Base-by-base conservation (phyloP, 2,329 filamentous ascomycete species). In the Lasiodiplodia sp. region DNA sequence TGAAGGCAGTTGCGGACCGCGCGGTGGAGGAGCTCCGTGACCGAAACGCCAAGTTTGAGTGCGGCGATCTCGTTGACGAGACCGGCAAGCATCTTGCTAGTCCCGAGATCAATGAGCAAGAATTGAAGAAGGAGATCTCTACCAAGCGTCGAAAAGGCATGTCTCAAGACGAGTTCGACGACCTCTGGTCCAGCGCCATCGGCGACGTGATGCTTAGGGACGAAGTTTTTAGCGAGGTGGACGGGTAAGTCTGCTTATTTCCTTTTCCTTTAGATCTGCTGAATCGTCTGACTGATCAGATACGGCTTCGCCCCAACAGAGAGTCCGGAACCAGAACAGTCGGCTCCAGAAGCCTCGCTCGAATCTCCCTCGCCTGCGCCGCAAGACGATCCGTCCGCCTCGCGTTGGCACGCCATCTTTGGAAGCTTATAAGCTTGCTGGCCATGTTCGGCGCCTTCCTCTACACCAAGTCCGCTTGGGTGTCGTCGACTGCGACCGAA, bases 21-120 rank as follows among this genome's bases (percentile, higher is more conserved):
- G 94, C 92, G 1, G 87, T 98, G 4, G 93, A 97, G 74, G 91
- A 94, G 74, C 86, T 99, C 60, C 88, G 96, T 66, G 89, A 97
- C 72, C 90, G 92, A 51, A 90, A 93, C 69, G 96, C 96, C 67
- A 91, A 94, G 75, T 97, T 90, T 75, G 96, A 99, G 82, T 99
- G 96, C 75, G 93, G 94, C 21, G 91, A 93, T 70, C 83, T 90
- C 14, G 78, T 85, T 3, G 85, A 90, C 70, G 87, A 90, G 31
- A 83, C 88, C 58, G 90, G 90, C 11, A 83, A 87, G 66, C 83
- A 82, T 25, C 82, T 88, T 2, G 82, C 87, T 12, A 88, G 86
- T 4, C 88, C 92, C 2, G 92, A 94, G 72, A 87, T 92, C 53
- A 82, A 84, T 60, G 88, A 90, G 70, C 79, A 89, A 34, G 91